phyloP scores from a whole-genome alignment of 495 filamentous ascomycete genomes.

The Daldinia bambusicola region DNA sequence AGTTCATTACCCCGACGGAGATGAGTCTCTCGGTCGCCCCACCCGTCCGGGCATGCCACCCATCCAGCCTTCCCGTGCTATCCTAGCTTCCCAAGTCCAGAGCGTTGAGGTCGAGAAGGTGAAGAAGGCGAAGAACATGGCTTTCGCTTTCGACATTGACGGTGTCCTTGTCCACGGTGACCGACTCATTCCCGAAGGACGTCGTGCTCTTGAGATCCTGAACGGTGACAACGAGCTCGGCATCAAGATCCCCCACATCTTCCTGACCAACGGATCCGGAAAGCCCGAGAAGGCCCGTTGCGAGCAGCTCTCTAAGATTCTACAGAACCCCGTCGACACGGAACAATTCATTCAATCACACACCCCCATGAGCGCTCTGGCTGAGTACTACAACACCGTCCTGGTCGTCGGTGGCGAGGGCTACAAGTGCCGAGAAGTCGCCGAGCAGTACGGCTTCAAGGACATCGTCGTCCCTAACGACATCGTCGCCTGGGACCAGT shows the following conservation, averaged over 20 bases:
- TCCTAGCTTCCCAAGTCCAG: slow-evolving; percentile 78
- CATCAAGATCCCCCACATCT: slow-evolving; percentile 77
- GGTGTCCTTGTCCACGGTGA: slow-evolving; percentile 74
- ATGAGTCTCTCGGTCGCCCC: slow-evolving; percentile 52
- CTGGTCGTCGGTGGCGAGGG: slow-evolving; percentile 74
- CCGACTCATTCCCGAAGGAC: slow-evolving; percentile 68
- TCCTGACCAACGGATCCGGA: slow-evolving; percentile 74
- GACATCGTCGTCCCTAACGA: slow-evolving; percentile 74
- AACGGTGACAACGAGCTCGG: slow-evolving; percentile 75
- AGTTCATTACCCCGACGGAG: slow-evolving; percentile 52
- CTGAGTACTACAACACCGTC: slow-evolving; percentile 72
- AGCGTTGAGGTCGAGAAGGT: slow-evolving; percentile 77
- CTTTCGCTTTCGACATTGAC: slow-evolving; percentile 74
- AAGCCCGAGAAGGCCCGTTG: slow-evolving; percentile 68
- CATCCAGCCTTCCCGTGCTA: slow-evolving; percentile 68
- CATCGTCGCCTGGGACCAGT: slow-evolving; percentile 69
- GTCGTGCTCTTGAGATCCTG: slow-evolving; percentile 68
- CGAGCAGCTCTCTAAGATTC: slow-evolving; percentile 67
- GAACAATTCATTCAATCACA: slow-evolving; percentile 77
- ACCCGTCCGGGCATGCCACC: slow-evolving; percentile 59
- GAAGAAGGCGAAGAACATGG: slow-evolving; percentile 70
- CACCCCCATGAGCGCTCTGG: slow-evolving; percentile 73
- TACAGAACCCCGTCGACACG: slow-evolving; percentile 65
- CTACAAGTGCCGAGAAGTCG: slow-evolving; percentile 73
- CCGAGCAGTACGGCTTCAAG: slow-evolving; percentile 72